These are phyloP conservation scores for Mortierella sp. DNA, from an alignment of 371 early-diverging fungal species.

Conservation along the genomic window DNA sequence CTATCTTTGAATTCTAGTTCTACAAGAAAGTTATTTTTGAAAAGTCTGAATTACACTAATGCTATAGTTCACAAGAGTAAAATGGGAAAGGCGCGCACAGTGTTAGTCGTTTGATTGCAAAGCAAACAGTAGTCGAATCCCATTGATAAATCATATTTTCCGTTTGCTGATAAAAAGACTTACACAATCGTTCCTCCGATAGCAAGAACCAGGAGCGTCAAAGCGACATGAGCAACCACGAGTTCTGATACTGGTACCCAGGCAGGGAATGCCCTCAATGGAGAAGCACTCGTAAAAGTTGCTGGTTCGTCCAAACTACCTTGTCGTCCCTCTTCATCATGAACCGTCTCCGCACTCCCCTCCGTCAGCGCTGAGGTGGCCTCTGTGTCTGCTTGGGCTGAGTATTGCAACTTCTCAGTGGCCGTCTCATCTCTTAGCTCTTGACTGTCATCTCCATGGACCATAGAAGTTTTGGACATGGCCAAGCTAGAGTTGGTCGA, in stretches of 20 bases:
- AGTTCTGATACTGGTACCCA: conserved; percentile 23
- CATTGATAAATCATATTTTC: too few species aligned
- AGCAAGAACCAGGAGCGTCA: conserved; percentile 17
- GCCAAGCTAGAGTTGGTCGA: too few species aligned
- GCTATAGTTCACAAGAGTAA: too few species aligned
- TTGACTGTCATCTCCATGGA: neutral
- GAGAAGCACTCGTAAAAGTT: too few species aligned
- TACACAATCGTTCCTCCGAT: conserved; percentile 31
- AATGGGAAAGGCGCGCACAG: too few species aligned
- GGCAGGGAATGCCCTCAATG: conserved; percentile 19
- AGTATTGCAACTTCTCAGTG: neutral
- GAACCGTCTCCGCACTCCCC: neutral
- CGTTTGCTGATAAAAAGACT: too few species aligned
- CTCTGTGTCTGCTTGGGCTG: neutral
- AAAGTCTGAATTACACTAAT: too few species aligned
- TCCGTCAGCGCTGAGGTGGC: neutral
- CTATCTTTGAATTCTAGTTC: too few species aligned
- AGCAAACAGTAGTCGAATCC: too few species aligned
- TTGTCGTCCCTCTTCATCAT: neutral
- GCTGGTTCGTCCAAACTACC: too few species aligned
- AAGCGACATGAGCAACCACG: conserved; percentile 11
- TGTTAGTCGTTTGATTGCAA: too few species aligned
- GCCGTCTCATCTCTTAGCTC: neutral
- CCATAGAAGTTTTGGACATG: neutral
- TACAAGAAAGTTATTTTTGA: too few species aligned